Evolutionary conservation across 805 yeast species (phyloP), one percentile per base, ranked within the genome.

Genomic region (Metschnikowia similis): DNA sequence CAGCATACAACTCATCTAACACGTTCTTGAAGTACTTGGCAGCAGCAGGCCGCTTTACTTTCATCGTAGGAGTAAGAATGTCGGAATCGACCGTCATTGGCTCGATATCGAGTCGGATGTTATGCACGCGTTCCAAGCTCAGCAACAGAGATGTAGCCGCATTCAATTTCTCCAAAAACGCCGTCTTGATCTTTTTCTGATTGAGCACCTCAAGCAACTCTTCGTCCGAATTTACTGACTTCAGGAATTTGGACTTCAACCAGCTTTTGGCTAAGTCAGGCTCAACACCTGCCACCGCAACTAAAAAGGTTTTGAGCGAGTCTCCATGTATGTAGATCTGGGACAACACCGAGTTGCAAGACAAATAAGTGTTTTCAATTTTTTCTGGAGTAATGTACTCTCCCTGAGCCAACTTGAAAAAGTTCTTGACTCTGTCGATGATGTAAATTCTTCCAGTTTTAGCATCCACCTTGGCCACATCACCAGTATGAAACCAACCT

Each of bases 241-340:
- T 39, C 26, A 35, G 40, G 47, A 48, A 48, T 8, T 44, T 48
- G 9, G 48, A 29, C 46, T 47, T 47, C 29, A 56, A 48, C 58
- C 58, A 56, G 13, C 39, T 46, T 17, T 9, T 32, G 35, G 54
- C 43, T n/a, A 51, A 45, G 1, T 49, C 79, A 2, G 77, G 75
- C 46, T 84, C 87, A 42, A 85, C 66, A 31, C 91, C 90, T 36
- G 80, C 59, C 37, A 86, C 65, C 29, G 81, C 89, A 16, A 86
- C 84, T 53, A 86, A 66, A 59, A 56, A 81, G 11, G 77, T 70
- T 59, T 79, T 69, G 39, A 76, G 66, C 5, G 87, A 75, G 62
- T 84, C 84, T 35, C 92, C 92, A 59, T 83, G 84, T 6, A 76
- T 80, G 59, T 75, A 84, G 11, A 80, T 59, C 65, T 84, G 89